These are phyloP conservation scores for Hymenoscyphus linearis DNA, from an alignment of 2,329 filamentous ascomycete species.

Conservation along the genomic window DNA sequence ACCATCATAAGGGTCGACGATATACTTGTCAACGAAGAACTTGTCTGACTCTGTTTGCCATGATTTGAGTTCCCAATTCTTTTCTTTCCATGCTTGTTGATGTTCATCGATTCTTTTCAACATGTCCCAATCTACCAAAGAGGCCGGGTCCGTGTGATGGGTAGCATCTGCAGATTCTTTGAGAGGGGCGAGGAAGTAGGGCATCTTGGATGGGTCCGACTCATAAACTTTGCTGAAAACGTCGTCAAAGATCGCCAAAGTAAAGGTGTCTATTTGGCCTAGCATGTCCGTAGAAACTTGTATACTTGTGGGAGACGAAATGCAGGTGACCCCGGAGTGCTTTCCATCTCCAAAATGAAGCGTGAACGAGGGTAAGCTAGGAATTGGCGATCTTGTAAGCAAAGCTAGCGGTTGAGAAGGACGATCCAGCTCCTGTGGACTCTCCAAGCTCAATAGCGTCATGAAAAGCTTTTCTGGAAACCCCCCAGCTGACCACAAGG, in stretches of 20 bases:
- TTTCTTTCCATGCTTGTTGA: slow-evolving; percentile 35
- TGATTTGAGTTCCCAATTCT: slow-evolving; percentile 27
- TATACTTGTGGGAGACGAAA: slow-evolving; percentile 41
- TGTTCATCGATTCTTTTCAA: slow-evolving; percentile 38
- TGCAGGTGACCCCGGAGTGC: slow-evolving; percentile 51
- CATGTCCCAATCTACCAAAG: slow-evolving; percentile 58
- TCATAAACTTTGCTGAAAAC: slow-evolving; percentile 87
- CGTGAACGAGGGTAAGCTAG: slow-evolving; percentile 60
- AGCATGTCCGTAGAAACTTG: slow-evolving; percentile 40
- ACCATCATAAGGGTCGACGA: slow-evolving; percentile 56
- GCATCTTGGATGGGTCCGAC: slow-evolving; percentile 55
- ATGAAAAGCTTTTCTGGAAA: slow-evolving; percentile 52
- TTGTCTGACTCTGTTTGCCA: slow-evolving; percentile 36
- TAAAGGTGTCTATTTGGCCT: slow-evolving; percentile 62
- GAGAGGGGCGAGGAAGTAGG: slow-evolving; percentile 77
- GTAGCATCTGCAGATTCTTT: slow-evolving; percentile 9
- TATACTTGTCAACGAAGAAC: slow-evolving; percentile 49
- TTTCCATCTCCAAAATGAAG: slow-evolving; percentile 65
- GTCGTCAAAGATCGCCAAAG: slow-evolving; percentile 70
- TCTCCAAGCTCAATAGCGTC: slow-evolving; percentile 54
- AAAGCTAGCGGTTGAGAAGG: slow-evolving; percentile 61
- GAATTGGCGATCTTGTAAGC: slow-evolving; percentile 62
- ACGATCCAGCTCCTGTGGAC: slow-evolving; percentile 51
- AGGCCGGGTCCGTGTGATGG: slow-evolving; percentile 11
- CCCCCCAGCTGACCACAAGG: slow-evolving; percentile 57